phyloP scores from a whole-genome alignment of 106 monocot species.

The Gastrodia elata region DNA sequence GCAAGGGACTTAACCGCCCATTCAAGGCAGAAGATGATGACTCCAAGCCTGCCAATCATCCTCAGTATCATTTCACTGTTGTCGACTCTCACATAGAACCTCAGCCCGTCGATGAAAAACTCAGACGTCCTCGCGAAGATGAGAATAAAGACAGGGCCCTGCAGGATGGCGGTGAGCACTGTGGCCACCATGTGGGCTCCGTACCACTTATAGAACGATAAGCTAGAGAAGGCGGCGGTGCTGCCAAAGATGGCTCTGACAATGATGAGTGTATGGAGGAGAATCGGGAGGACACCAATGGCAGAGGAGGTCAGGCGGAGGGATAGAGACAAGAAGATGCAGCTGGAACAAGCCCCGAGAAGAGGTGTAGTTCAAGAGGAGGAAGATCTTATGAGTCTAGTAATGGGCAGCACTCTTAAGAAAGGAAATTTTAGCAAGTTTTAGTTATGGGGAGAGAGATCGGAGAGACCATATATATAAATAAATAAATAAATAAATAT shows the following conservation, averaged over 20 bases:
- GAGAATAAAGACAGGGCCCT: slow-evolving; percentile 66
- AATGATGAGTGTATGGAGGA: slow-evolving; percentile 77
- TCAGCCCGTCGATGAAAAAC: slow-evolving; percentile 45
- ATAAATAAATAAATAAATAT: no score
- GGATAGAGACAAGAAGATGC: slow-evolving; percentile 85
- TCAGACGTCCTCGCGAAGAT: slow-evolving; percentile 55
- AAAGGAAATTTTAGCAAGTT: background rate
- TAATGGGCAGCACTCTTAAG: background rate
- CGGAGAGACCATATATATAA: no score
- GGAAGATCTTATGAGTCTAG: slow-evolving; percentile 58
- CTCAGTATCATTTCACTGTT: slow-evolving; percentile 54
- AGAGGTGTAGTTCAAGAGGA: slow-evolving; percentile 80
- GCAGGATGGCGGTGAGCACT: slow-evolving; percentile 83
- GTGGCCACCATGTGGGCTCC: slow-evolving; percentile 78
- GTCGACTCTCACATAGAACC: slow-evolving; percentile 63
- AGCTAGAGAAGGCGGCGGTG: slow-evolving; percentile 21
- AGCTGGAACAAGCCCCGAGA: slow-evolving; percentile 70
- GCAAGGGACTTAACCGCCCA: slow-evolving; percentile 66
- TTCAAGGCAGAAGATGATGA: slow-evolving; percentile 71
- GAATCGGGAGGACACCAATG: slow-evolving; percentile 65
- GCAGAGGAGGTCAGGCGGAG: slow-evolving; percentile 78
- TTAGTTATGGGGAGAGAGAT: background rate
- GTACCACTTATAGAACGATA: slow-evolving; percentile 44
- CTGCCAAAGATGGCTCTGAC: slow-evolving; percentile 44
- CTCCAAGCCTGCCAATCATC: slow-evolving; percentile 72